Base-by-base conservation (phyloP, 371 early-diverging fungal genomes). In the Thermomucor indicae-seudaticae region DNA sequence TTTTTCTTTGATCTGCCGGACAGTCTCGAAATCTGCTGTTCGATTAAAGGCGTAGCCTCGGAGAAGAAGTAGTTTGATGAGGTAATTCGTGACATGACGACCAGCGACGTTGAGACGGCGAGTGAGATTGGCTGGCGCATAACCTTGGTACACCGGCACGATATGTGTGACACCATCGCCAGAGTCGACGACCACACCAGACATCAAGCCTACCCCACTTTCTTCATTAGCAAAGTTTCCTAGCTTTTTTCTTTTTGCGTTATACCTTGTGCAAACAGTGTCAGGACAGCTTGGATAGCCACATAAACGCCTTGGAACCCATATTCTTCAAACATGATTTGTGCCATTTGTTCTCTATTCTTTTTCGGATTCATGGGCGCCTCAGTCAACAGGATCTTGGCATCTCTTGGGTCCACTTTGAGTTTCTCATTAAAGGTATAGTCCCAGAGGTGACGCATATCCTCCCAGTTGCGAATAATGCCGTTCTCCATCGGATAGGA, bases 121-220 rank as follows among this genome's bases (percentile, higher is more conserved):
- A 17, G 92, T 90, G 61, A 92, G 72, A 56, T 96, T 93, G 11
- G 95, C 92, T 29, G 95, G 81, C 4, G 96, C 89, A 63, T 85
- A 95, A 19, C 98, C 97, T 59, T 96, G 88, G 62, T 91, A 95
- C 4, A 97, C 96, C 31, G 98, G 98, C 14, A 97, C 94, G 76
- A 96, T 95, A 65, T 97, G 97, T 7, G 98, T 96, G 27, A 97
- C 98, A 69, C 98, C 98, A 79, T 97, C 98, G 31, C 98, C 98
- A 53, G 95, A 94, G 66, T 97, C 98, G 4, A 97, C 91, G 4
- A 97, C 98, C 20, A 96, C 95, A 66, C 98, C 98, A 11, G 96
- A 96, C 62, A 90, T 80, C 41, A 95, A 70, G 54, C 93, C 91
- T 92, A 41, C 19, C 24, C 14, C 22, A 42, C 23, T 14, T 4